Evolutionary conservation across 2,329 filamentous ascomycete genomes (phyloP), one percentile per base, ranked within the genome.

Genomic region (Alternaria ethzedia): DNA sequence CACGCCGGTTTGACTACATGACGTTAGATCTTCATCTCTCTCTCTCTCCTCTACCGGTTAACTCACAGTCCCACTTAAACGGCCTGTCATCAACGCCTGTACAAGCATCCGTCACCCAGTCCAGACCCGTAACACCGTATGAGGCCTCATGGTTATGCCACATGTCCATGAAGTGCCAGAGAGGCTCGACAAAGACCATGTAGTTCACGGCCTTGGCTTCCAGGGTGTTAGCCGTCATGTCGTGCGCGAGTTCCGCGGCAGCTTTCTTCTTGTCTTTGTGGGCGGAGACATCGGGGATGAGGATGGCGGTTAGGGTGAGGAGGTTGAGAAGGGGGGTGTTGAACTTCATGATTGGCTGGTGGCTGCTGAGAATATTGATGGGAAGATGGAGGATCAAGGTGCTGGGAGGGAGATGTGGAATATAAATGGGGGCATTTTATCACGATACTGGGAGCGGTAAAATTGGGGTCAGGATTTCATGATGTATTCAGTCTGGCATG

Each of bases 51-150:
- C 1, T 15, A 36, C 13, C 7, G 1, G 7, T 3, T 3, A 30
- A 32, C 55, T 57, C 49, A 57, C 55, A 57, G 20, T 57, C 20
- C 55, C 55, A 57, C 13, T 44, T 28, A 36, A 57, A 41, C 17
- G 55, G 55, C 8, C 12, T 21, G 17, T 57, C 55, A 23, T 30
- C 17, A 7, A 36, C 55, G 10, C 21, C 20, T 10, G 28, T 58
- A 8, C 56, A 58, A 0, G 21, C 56, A 25, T 58, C 56, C 2
- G 28, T 26, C 32, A 6, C 3, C 56, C 56, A 58, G 32, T 5
- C 5, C 5, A 58, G 21, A 54, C 26, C 9, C 2, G 32, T 54
- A 7, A 8, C 8, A 6, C 45, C 46, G 6, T 23, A 13, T 0
- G 23, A 11, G 3, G 45, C 56, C n/a, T 32, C 26, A 17, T 23